These are phyloP conservation scores for Paecilomyces sp. DNA, from an alignment of 2,329 filamentous ascomycete species.

Conservation along the genomic window DNA sequence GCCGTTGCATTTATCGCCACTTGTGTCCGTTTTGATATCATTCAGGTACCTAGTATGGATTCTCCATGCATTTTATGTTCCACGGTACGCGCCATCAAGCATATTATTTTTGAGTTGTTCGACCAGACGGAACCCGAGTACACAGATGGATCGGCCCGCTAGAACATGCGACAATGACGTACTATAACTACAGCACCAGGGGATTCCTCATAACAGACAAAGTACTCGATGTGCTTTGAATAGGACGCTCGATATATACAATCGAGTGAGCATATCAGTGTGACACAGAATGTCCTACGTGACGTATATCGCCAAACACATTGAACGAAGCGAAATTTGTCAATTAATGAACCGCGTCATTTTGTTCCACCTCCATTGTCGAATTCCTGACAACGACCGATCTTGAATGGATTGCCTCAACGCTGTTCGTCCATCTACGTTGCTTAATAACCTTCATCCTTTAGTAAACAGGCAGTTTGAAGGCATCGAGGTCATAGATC, in stretches of 20 bases:
- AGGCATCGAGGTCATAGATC: slow-evolving; percentile 33
- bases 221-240: background rate
- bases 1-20: background rate
- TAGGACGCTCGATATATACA: background rate
- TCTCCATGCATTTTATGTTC: no score
- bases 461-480: slow-evolving; percentile 33
- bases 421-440: background rate
- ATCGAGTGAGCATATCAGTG: background rate
- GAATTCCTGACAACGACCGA: background rate
- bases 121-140: no score
- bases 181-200: no score
- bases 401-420: background rate
- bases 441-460: background rate
- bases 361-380: background rate
- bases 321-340: background rate
- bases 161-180: no score
- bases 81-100: no score
- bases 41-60: no score
- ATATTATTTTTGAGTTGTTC: no score
- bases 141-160: no score
- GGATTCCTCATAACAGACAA: no score
- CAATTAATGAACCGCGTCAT: background rate
- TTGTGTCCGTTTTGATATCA: no score
- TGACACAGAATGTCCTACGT: background rate
- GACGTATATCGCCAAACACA: background rate